Percentiles rank a stretch among this genome's conserved stretches.
phyloP scores from a whole-genome alignment of 1,284 basidiomycete genomes.

The Leucoagaricus sp. region DNA sequence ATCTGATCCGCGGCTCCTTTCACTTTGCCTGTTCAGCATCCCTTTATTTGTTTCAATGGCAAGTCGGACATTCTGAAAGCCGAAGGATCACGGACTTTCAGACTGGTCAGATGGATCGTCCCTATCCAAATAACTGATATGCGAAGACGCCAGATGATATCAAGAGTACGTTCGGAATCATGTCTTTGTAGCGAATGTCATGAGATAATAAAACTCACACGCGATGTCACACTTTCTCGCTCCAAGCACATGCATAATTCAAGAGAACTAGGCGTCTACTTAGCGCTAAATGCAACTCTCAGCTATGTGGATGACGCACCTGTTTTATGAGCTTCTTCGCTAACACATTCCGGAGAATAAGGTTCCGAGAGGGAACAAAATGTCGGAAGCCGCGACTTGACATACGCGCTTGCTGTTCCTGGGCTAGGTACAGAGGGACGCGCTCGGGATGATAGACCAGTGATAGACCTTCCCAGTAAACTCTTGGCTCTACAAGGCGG shows the following conservation, averaged over 20 bases:
- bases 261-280: neutral
- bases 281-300: neutral
- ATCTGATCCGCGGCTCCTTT: no score
- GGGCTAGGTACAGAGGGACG: neutral
- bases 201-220: neutral
- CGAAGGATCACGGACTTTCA: neutral
- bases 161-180: neutral
- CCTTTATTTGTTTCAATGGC: neutral
- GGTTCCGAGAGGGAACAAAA: neutral
- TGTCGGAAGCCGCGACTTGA: neutral
- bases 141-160: neutral
- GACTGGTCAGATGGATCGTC: neutral
- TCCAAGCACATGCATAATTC: neutral
- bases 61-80: neutral
- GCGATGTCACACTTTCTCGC: neutral
- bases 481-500: neutral
- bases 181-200: neutral
- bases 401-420: slow-evolving; percentile 6
- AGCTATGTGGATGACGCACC: slow-evolving; percentile 8
- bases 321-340: neutral
- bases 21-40: no score
- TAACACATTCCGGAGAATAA: neutral
- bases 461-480: neutral
- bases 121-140: neutral
- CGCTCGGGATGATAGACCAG: neutral